A percentile compares a stretch with the other conserved stretches of the same genome.
These are phyloP conservation scores for Pseudonectria foliicola DNA, from an alignment of 2,329 filamentous ascomycete species.

Conservation along the genomic window DNA sequence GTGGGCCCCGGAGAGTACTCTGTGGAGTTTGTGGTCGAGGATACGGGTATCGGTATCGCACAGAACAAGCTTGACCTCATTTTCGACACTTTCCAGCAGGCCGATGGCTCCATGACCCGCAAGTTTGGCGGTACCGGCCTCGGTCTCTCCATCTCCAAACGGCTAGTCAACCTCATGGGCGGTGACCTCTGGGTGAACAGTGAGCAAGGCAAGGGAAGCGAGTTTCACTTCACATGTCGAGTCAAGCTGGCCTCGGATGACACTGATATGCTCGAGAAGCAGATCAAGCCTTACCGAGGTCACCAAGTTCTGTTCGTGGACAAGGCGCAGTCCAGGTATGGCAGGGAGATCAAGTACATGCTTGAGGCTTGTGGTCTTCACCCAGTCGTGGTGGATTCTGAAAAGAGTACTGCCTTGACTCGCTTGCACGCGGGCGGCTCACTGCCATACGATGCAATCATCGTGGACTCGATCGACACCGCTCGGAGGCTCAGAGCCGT, in stretches of 20 bases:
- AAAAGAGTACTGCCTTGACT: conserved; percentile 53
- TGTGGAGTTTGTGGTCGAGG: conserved; percentile 91
- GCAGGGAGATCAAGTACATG: conserved; percentile 70
- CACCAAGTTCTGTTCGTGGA: conserved; percentile 94
- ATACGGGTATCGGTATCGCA: conserved; percentile 95
- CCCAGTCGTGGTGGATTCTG: conserved; percentile 79
- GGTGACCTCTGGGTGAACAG: conserved; percentile 96
- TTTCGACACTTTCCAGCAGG: conserved; percentile 98
- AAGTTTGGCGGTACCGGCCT: conserved; percentile 94
- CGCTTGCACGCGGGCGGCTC: conserved; percentile 47
- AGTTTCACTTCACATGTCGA: conserved; percentile 93
- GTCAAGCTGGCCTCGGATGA: conserved; percentile 80
- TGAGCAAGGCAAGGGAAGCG: conserved; percentile 82
- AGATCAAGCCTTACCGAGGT: conserved; percentile 82
- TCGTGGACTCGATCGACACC: conserved; percentile 89
- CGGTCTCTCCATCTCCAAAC: conserved; percentile 89
- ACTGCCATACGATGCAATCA: conserved; percentile 84
- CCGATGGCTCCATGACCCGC: conserved; percentile 90
- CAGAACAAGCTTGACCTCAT: conserved; percentile 93
- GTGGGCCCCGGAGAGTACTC: conserved; percentile 71
- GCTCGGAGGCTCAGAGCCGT: conserved; percentile 78
- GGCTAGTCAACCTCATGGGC: conserved; percentile 91
- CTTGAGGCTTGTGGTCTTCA: conserved; percentile 71
- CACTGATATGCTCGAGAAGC: conserved; percentile 68
- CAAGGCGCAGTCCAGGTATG: conserved; percentile 73